Evolutionary conservation across 1,284 basidiomycete genomes (phyloP).

Genomic region (Leccinum subrobustum): DNA sequence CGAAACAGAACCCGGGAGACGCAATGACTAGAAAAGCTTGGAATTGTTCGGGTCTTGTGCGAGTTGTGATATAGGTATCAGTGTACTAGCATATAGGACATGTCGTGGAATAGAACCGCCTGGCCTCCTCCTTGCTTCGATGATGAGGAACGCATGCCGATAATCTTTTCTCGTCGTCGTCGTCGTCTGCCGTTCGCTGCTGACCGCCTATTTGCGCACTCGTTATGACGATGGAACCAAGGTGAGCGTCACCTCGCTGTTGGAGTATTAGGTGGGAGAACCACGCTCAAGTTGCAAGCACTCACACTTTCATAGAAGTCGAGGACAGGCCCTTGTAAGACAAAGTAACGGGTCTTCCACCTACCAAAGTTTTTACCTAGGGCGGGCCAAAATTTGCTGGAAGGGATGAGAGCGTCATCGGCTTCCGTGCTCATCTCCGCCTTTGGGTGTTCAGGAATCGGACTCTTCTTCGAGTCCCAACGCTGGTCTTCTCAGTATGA

Average conservation of each 20-base stretch:
- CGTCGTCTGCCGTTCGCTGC: constrained; percentile 46
- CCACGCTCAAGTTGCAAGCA: constrained; percentile 21
- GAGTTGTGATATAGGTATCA: constrained; percentile 61
- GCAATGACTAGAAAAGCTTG: constrained; percentile 35
- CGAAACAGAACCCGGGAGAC: too few species aligned
- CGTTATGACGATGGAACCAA: constrained; percentile 85
- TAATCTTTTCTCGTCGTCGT: constrained; percentile 86
- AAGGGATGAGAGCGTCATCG: constrained; percentile 1
- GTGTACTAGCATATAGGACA: constrained; percentile 89
- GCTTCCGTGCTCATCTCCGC: neutral
- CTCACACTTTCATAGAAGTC: constrained; percentile 94
- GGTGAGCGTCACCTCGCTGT: constrained; percentile 85
- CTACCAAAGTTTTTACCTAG: constrained; percentile 92
- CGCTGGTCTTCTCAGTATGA: constrained; percentile 13
- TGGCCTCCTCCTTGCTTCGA: constrained; percentile 77
- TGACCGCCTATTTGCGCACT: constrained; percentile 78
- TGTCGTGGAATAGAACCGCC: constrained; percentile 77
- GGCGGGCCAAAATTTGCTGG: constrained; percentile 4
- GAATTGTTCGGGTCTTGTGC: constrained; percentile 53
- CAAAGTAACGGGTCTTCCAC: constrained; percentile 95
- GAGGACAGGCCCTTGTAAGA: constrained; percentile 81
- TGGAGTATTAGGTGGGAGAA: constrained; percentile 17
- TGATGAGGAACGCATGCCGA: constrained; percentile 95
- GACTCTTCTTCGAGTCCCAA: constrained; percentile 1
- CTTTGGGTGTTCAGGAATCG: constrained; percentile 30